Evolutionary conservation across 1,284 basidiomycete genomes (phyloP), one percentile per base, ranked within the genome.

Genomic region (Neotropicomus parvogracilis): DNA sequence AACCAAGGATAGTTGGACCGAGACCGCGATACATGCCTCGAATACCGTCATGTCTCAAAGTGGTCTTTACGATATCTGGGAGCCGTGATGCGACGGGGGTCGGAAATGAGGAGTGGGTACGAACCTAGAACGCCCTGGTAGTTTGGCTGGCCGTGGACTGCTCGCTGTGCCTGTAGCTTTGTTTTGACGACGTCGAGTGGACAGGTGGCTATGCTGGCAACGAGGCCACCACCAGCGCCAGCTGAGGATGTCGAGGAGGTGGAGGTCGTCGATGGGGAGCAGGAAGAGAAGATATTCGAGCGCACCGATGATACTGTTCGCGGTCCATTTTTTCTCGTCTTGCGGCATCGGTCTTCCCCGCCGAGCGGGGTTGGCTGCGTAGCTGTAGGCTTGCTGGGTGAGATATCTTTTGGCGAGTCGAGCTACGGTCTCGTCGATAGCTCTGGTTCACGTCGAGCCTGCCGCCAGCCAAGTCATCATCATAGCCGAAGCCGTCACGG

Each of bases 161-260:
- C 74, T 50, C 80, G 77, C 68, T 97, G 92, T 16, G 97, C 95
- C 72, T 99, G 95, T 37, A 99, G 72, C 57, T 91, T 91, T 0
- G 95, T 99, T 76, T 99, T 99, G 70, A 99, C 79, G 38, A 99
- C 95, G 68, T 99, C 95, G 49, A 99, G 78, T 7, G 95, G 95
- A 68, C 97, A 99, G 9, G 95, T 99, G 50, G 94, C 90, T 55
- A 99, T 79, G 67, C 89, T 92, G 46, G 91, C 88, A 57, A 95
- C 88, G 52, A 99, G 78, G 52, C 95, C 95, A 47, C 88, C 85
- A 44, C 87, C 87, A 53, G 88, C 88, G 54, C 88, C 88, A 70
- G 88, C 88, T 88, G 59, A n/a, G 21, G n/a, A n/a, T 5, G 7
- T 12, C 6, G 8, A 2, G 28, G 44, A 9, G 20, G 37, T n/a